Conservation (phyloP, 139 green algal genomes). For the Spirogloea muscicola region DNA sequence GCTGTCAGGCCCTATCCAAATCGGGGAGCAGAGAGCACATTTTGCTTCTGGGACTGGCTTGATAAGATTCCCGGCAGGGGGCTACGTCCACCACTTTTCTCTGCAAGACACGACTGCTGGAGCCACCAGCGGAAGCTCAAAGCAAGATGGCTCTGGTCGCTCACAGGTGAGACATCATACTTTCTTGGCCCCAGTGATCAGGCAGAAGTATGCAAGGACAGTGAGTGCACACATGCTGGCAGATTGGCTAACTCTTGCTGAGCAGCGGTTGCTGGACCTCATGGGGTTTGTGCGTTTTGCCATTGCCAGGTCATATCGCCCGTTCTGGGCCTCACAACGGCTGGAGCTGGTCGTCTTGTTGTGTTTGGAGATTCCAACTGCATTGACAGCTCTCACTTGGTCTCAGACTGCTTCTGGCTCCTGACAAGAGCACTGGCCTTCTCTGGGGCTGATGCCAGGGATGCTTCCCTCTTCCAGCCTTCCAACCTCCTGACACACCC, state of each 20-base stretch:
- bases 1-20: slow-evolving; percentile 23
- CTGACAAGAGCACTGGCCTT: slow-evolving; percentile 31
- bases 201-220: too few relatives aligned
- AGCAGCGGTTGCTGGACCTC: too few relatives aligned
- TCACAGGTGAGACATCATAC: background rate
- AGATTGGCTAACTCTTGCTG: too few relatives aligned
- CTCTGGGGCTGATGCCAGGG: background rate
- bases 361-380: slow-evolving; percentile 88
- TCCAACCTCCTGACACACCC: slow-evolving; percentile 6
- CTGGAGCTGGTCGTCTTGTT: slow-evolving; percentile 61
- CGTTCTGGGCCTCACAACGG: slow-evolving; percentile 35
- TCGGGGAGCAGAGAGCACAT: slow-evolving; percentile 22
- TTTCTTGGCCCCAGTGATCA: too few relatives aligned
- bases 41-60: slow-evolving; percentile 60
- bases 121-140: background rate
- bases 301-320: slow-evolving; percentile 11
- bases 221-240: too few relatives aligned
- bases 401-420: slow-evolving; percentile 42
- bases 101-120: slow-evolving; percentile 14
- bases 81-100: slow-evolving; percentile 53
- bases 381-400: slow-evolving; percentile 71
- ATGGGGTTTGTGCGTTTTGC: too few relatives aligned
- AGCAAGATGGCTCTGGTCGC: background rate
- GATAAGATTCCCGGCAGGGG: slow-evolving; percentile 58
- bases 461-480: slow-evolving; percentile 13